Conservation (phyloP, 305 asterid species). For the Salvia sclarea region DNA sequence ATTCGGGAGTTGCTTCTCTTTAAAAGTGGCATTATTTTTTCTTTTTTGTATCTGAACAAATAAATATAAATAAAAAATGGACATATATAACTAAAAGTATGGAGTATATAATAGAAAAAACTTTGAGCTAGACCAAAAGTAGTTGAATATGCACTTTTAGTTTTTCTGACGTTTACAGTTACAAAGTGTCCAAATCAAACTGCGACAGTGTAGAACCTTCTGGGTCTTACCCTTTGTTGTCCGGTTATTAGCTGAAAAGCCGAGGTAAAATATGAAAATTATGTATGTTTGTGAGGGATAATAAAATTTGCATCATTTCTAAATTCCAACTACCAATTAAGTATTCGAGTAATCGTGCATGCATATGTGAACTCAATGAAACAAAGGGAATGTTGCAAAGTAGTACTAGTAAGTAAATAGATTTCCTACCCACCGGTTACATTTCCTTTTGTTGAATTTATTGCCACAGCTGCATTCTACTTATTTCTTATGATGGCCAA, state of each 20-base stretch:
- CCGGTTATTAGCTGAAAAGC: background rate
- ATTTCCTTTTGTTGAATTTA: too few relatives aligned
- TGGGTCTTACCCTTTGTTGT: background rate
- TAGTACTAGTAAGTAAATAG: background rate
- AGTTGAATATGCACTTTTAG: background rate
- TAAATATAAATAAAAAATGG: too few relatives aligned
- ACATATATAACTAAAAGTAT: too few relatives aligned
- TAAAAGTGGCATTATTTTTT: too few relatives aligned
- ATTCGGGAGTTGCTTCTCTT: too few relatives aligned
- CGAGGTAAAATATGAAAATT: background rate
- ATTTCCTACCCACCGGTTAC: too few relatives aligned
- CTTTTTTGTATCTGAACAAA: too few relatives aligned
- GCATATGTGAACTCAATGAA: too few relatives aligned
- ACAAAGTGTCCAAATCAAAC: background rate
- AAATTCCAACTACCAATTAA: background rate
- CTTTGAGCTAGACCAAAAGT: background rate
- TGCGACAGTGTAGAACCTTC: slow-evolving; percentile 24
- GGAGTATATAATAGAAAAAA: too few relatives aligned
- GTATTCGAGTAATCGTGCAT: background rate
- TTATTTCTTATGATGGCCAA: too few relatives aligned
- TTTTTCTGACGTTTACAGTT: background rate
- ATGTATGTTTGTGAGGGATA: background rate
- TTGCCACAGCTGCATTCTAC: too few relatives aligned
- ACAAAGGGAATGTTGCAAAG: background rate
- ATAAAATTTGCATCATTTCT: background rate